These are phyloP conservation scores for Aeschynomene evenia DNA, from an alignment of 306 rosid species.

Conservation along the genomic window DNA sequence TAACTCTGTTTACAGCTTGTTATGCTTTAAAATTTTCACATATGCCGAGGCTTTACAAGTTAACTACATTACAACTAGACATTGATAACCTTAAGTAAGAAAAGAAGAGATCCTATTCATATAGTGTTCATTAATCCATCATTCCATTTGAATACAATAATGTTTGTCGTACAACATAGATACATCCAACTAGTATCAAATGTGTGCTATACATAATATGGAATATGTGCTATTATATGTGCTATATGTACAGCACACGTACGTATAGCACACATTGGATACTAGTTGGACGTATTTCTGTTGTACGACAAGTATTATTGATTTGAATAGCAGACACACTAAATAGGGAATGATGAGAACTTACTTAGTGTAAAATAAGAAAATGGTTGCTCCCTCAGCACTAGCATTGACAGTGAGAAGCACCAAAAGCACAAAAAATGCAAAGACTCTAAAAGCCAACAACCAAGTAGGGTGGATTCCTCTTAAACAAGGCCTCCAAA, in stretches of 20 bases:
- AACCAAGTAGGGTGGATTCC: conserved; percentile 94
- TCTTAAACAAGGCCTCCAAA: conserved; percentile 91
- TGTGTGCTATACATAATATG: too few species aligned
- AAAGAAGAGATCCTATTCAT: neutral
- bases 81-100: neutral
- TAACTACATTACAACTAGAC: neutral
- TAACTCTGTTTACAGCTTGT: neutral
- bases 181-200: too few species aligned
- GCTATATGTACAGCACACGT: too few species aligned
- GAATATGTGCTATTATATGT: too few species aligned
- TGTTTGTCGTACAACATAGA: too few species aligned
- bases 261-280: too few species aligned
- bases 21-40: neutral
- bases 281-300: too few species aligned
- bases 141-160: neutral
- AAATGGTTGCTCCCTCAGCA: conserved; percentile 68
- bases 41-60: neutral
- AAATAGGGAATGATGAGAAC: conserved; percentile 31
- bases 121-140: conserved; percentile 2
- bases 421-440: conserved; percentile 72
- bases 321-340: neutral
- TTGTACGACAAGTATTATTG: too few species aligned
- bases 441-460: conserved; percentile 70
- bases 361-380: conserved; percentile 87
- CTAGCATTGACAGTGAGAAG: conserved; percentile 65